These are phyloP conservation scores for Lentinula guzmanii DNA, from an alignment of 768 basidiomycete genomes.

Conservation along the genomic window DNA sequence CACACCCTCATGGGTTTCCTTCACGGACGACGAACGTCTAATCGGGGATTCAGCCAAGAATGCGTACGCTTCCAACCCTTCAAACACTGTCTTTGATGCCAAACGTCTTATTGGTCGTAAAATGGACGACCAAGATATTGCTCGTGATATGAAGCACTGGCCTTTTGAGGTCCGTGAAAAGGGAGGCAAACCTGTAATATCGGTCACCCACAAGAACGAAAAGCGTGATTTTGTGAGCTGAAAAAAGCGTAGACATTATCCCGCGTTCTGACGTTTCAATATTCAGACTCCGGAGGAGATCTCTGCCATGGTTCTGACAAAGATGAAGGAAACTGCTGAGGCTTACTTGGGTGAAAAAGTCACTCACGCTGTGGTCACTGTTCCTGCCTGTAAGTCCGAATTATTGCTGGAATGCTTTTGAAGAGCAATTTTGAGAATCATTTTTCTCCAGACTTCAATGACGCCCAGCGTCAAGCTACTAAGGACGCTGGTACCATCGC, in stretches of 20 bases:
- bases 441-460: conserved; percentile 76
- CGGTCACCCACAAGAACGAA: conserved; percentile 75
- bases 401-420: neutral
- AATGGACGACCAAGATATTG: conserved; percentile 72
- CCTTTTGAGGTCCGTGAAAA: conserved; percentile 81
- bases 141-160: conserved; percentile 87
- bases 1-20: conserved; percentile 83
- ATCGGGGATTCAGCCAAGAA: conserved; percentile 98
- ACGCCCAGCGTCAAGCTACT: conserved; percentile 98
- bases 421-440: neutral
- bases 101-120: conserved; percentile 93
- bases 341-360: conserved; percentile 95
- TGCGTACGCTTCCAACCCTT: conserved; percentile 84
- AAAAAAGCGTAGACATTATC: neutral
- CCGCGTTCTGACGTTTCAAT: neutral
- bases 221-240: conserved; percentile 73
- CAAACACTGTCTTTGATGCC: conserved; percentile 94
- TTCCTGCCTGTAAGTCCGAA: conserved; percentile 77
- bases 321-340: conserved; percentile 99
- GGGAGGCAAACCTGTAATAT: conserved; percentile 73
- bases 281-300: conserved; percentile 88
- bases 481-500: conserved; percentile 97
- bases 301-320: conserved; percentile 89
- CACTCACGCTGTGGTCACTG: conserved; percentile 96
- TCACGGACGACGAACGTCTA: conserved; percentile 75